Base-by-base conservation (phyloP, 768 basidiomycete species). In the Polyporus arcularius region DNA sequence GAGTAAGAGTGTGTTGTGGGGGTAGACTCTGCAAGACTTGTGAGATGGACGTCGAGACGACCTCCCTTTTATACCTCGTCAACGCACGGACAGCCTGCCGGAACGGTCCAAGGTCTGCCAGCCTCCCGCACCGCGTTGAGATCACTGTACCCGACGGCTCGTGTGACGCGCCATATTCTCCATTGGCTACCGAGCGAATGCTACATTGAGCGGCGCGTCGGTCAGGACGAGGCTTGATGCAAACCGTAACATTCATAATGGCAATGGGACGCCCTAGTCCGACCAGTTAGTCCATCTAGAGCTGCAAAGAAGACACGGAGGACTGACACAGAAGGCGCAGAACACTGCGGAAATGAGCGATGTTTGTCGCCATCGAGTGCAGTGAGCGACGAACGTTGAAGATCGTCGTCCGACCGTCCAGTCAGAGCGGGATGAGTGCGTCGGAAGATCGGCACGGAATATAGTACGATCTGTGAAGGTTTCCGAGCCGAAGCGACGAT, bases 1-100 rank as follows among this genome's bases (percentile, higher is more conserved):
- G 30, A 16, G 42, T 45, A 31, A 14, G 39, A n/a, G n/a, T 12
- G 41, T 55, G 40, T 35, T 51, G 50, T 41, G 18, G 26, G 35
- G 30, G 40, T 40, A 48, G 60, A 61, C 41, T 45, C 48, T 61
- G 49, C 12, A 55, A 54, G 56, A 55, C 51, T 55, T 62, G 30
- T 56, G 18, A n/a, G 61, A 18, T n/a, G 26, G 21, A 28, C 52
- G 39, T 16, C 5, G 16, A 16, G n/a, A 12, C 15, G 32, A 2
- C 12, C 10, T 30, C 35, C 50, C 30, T 52, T 52, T 28, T 52
- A 52, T 48, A 26, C 21, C 46, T 14, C 8, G 46, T 12, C 26
- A 1, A 6, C 6, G 46, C 12, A 21, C 8, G 21, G 21, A 12
- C 12, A 48, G 15, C 0, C n/a, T n/a, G n/a, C 46, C 8, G 21